Conservation (phyloP, 495 filamentous ascomycete species). For the Aeminium ludgeri region DNA sequence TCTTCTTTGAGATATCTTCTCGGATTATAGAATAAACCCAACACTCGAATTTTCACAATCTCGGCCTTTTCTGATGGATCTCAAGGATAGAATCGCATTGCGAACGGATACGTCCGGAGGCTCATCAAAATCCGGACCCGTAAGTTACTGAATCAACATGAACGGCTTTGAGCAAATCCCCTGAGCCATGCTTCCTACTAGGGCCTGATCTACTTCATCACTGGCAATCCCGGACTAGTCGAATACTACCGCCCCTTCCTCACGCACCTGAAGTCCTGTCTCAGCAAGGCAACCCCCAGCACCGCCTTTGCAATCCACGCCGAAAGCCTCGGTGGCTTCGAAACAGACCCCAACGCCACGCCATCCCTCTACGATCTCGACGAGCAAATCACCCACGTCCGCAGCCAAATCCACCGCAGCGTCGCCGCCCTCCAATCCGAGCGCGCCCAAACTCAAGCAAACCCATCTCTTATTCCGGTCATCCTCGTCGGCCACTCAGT, state of each 20-base stretch:
- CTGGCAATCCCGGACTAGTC: conserved; percentile 79
- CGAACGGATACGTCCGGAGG: too few relatives aligned
- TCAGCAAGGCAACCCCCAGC: conserved; percentile 5
- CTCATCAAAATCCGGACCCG: too few relatives aligned
- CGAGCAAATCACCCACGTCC: conserved; percentile 42
- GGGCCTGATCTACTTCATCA: conserved; percentile 49
- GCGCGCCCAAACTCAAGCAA: not conserved
- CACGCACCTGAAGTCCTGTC: conserved; percentile 28
- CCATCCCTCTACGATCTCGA: conserved; percentile 25
- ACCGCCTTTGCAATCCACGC: conserved; percentile 43
- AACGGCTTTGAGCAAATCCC: too few relatives aligned
- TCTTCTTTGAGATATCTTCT: too few relatives aligned
- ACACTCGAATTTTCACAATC: too few relatives aligned
- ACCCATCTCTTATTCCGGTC: conserved; percentile 27
- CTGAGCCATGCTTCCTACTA: too few relatives aligned
- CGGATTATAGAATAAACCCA: too few relatives aligned
- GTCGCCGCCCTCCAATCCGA: not conserved
- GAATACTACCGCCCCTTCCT: conserved; percentile 65
- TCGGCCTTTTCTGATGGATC: too few relatives aligned
- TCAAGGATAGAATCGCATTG: too few relatives aligned
- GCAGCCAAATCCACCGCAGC: conserved; percentile 20
- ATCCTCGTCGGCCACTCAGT: conserved; percentile 43
- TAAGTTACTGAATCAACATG: too few relatives aligned
- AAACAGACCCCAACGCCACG: conserved; percentile 8
- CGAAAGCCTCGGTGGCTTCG: conserved; percentile 58